Evolutionary conservation across 208 protist genomes (phyloP).

Genomic region (Jaenimonas drosophilae): DNA sequence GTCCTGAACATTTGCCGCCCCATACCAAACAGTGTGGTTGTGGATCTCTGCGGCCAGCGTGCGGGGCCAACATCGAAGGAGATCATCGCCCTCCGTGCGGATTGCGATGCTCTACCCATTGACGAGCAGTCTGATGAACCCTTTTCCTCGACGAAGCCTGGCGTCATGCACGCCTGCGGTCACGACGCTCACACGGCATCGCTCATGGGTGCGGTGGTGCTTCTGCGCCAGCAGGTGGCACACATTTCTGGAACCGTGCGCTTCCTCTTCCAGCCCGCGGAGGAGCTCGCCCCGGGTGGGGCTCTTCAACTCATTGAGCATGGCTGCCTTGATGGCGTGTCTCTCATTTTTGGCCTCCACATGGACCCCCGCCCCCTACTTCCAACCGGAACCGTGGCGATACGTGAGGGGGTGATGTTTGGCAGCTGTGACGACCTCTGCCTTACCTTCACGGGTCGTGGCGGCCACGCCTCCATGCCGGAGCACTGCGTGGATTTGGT

Average conservation of each 20-base stretch:
- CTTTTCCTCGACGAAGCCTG: slow-evolving; percentile 28
- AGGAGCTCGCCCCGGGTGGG: slow-evolving; percentile 41
- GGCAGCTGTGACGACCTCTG: slow-evolving; percentile 16
- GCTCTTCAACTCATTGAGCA: slow-evolving; percentile 28
- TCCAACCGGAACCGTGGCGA: slow-evolving; percentile 9
- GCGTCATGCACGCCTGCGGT: slow-evolving; percentile 51
- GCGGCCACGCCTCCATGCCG: slow-evolving; percentile 51
- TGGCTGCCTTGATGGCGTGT: slow-evolving; percentile 29
- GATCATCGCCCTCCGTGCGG: slow-evolving; percentile 28
- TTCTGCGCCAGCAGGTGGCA: slow-evolving; percentile 28
- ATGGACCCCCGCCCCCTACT: slow-evolving; percentile 7
- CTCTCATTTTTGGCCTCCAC: slow-evolving; percentile 42
- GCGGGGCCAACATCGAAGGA: too few relatives aligned
- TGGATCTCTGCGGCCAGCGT: neutral
- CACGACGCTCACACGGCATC: slow-evolving; percentile 49
- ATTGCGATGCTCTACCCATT: slow-evolving; percentile 52
- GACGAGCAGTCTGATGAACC: slow-evolving; percentile 28
- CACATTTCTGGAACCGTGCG: slow-evolving; percentile 46
- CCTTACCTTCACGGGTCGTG: slow-evolving; percentile 21
- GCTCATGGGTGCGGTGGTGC: slow-evolving; percentile 36
- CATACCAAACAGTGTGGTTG: slow-evolving; percentile 18
- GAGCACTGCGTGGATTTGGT: slow-evolving; percentile 37
- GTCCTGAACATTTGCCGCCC: slow-evolving; percentile 23
- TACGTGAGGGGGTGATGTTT: slow-evolving; percentile 14
- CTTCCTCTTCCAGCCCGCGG: slow-evolving; percentile 57